Conservation (phyloP, 2,329 filamentous ascomycete species). For the Trichoderma citrinoviride region DNA sequence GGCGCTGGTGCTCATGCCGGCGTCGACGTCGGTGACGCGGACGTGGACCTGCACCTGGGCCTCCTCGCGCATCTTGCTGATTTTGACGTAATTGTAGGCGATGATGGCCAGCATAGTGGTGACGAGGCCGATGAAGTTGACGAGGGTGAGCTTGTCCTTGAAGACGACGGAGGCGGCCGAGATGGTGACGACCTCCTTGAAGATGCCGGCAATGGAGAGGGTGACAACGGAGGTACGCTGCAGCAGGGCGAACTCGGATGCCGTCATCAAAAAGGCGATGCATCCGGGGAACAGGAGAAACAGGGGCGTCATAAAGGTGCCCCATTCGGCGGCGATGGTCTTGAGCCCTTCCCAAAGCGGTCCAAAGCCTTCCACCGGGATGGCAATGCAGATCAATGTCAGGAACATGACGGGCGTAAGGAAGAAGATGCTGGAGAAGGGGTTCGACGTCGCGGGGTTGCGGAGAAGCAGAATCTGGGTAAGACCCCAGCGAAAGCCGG, state of each 20-base stretch:
- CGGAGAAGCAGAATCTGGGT: slow-evolving; percentile 93
- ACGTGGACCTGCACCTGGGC: slow-evolving; percentile 55
- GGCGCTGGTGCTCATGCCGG: slow-evolving; percentile 34
- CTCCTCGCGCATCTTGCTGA: slow-evolving; percentile 80
- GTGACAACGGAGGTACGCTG: slow-evolving; percentile 96
- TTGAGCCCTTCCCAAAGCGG: slow-evolving; percentile 65
- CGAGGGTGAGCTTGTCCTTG: slow-evolving; percentile 77
- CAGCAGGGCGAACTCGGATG: slow-evolving; percentile 90
- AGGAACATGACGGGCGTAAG: slow-evolving; percentile 97
- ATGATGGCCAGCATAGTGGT: slow-evolving; percentile 84
- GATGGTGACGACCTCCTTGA: slow-evolving; percentile 98
- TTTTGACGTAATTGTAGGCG: slow-evolving; percentile 93
- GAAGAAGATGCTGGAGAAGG: slow-evolving; percentile 95
- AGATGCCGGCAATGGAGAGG: slow-evolving; percentile 93
- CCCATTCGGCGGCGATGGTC: slow-evolving; percentile 64
- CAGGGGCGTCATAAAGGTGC: slow-evolving; percentile 60
- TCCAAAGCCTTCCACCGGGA: slow-evolving; percentile 78
- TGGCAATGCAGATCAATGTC: slow-evolving; percentile 73
- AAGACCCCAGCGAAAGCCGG: slow-evolving; percentile 96
- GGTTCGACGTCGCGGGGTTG: slow-evolving; percentile 92
- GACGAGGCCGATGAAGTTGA: slow-evolving; percentile 85
- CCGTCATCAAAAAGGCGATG: slow-evolving; percentile 95
- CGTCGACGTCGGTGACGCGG: slow-evolving; percentile 37
- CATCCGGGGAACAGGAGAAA: slow-evolving; percentile 86
- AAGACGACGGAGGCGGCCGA: slow-evolving; percentile 84